phyloP scores from a whole-genome alignment of 345 rosid species.

The Xanthoceras sorbifolium region DNA sequence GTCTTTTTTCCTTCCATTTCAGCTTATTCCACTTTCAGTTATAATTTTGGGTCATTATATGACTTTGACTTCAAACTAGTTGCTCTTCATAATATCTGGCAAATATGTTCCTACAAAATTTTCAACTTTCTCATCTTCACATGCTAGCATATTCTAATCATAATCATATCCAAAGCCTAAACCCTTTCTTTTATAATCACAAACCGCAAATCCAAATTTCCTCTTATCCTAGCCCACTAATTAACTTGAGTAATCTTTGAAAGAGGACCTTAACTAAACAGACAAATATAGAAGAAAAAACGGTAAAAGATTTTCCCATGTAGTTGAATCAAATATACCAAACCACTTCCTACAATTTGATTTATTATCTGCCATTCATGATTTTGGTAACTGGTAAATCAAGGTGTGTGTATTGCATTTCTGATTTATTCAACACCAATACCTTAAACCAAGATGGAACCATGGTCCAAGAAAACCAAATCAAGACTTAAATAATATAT shows the following conservation, averaged over 20 bases:
- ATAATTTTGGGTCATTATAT: neutral
- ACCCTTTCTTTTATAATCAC: neutral
- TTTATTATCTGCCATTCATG: neutral
- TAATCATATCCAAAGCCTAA: neutral
- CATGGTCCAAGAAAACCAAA: neutral
- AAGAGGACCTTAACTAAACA: neutral
- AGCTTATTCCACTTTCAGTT: neutral
- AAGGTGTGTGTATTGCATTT: neutral
- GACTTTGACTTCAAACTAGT: neutral
- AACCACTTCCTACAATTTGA: neutral
- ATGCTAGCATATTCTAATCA: neutral
- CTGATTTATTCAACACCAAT: conserved; percentile 4
- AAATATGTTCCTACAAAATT: neutral
- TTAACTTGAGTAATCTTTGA: neutral
- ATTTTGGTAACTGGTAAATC: neutral
- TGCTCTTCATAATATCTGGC: neutral
- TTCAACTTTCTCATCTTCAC: neutral
- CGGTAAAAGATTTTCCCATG: neutral
- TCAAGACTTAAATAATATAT: neutral
- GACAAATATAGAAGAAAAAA: neutral
- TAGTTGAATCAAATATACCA: neutral
- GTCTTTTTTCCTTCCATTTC: neutral
- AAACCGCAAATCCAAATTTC: neutral
- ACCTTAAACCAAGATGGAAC: neutral
- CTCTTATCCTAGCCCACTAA: neutral